Evolutionary conservation across 495 filamentous ascomycete species (phyloP), one percentile per base, ranked within the genome.

Genomic region (Penicillium salamii): DNA sequence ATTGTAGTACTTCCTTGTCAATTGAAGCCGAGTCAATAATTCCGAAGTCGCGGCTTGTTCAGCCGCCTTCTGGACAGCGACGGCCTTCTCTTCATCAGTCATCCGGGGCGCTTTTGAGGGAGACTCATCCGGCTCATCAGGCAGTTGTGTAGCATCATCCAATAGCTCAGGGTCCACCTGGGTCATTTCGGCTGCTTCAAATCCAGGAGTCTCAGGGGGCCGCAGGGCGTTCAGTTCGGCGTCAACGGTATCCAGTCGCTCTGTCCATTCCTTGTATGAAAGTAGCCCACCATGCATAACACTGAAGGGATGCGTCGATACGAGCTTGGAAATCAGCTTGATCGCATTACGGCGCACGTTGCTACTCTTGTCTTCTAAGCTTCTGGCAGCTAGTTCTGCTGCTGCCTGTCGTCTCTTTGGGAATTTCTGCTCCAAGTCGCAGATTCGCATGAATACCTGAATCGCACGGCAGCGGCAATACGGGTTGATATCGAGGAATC

Each of bases 311-410:
- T 99, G 95, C 0, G 90, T 96, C 24, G 88, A 86, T 46, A 97
- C 86, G 8, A 99, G 75, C 43, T 87, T 87, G 1, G 85, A 87
- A 12, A 97, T 76, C 23, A 99, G 72, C 58, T 95, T 97, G 65
- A 99, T 95, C 0, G 95, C 91, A 62, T 97, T 97, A 32, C 90
- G 83, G 53, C 93, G 78, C 17, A 97, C 93, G 63, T 97, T 92
- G 65, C 95, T 97, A 67, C 93, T 97, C 73, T 95, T 99, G 70
- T 99, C 93, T 66, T 96, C 89, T 18, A 99, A 74, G 61, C 91
- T 96, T 55, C 87, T 79, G 32, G 88, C 82, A 6, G 93, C 91
- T 11, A 97, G 71, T 58, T 95, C 88, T 13, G 95, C 87, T 1
- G 84, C 90, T 50, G 78, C 82, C 67, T 96, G 91, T 52, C 93